A percentile compares a stretch with the other conserved stretches of the same genome.
Evolutionary conservation across 345 rosid genomes (phyloP).

Genomic region (Gossypium turneri): DNA sequence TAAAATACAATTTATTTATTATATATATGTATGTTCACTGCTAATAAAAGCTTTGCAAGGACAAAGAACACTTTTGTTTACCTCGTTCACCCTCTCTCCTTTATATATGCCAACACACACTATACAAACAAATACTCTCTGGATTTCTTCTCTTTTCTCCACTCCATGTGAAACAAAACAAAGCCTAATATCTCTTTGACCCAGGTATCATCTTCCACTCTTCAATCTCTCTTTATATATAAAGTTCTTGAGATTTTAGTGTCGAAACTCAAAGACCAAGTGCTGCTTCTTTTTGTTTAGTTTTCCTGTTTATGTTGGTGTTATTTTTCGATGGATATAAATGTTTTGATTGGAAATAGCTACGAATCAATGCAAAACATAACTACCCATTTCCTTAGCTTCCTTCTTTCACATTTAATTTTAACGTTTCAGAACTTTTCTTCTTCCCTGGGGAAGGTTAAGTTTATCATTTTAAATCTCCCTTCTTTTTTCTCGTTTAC

Average conservation of each 20-base stretch:
- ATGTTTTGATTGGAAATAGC: conserved; percentile 15
- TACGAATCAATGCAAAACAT: conserved; percentile 32
- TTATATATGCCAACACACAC: neutral
- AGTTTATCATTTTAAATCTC: neutral
- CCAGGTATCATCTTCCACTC: neutral
- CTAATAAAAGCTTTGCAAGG: neutral
- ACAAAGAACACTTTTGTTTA: neutral
- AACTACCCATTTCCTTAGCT: conserved; percentile 36
- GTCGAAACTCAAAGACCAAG: neutral
- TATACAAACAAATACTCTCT: neutral
- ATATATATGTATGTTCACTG: neutral
- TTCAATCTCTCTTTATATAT: neutral
- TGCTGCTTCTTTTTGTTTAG: neutral
- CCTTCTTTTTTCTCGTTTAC: conserved; percentile 5
- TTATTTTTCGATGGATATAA: neutral
- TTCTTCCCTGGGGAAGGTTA: conserved; percentile 24
- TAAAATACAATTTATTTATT: too few relatives aligned
- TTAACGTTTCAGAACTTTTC: conserved; percentile 28
- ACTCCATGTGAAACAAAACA: neutral
- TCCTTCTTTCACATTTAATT: conserved; percentile 33
- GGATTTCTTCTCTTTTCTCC: neutral
- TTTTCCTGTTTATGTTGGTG: neutral
- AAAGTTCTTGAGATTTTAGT: neutral
- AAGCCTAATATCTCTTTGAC: neutral
- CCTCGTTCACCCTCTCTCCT: too few relatives aligned